A percentile compares a stretch with the other conserved stretches of the same genome.
phyloP scores from a whole-genome alignment of 306 rosid genomes.

The Cucurbita ficifolia region DNA sequence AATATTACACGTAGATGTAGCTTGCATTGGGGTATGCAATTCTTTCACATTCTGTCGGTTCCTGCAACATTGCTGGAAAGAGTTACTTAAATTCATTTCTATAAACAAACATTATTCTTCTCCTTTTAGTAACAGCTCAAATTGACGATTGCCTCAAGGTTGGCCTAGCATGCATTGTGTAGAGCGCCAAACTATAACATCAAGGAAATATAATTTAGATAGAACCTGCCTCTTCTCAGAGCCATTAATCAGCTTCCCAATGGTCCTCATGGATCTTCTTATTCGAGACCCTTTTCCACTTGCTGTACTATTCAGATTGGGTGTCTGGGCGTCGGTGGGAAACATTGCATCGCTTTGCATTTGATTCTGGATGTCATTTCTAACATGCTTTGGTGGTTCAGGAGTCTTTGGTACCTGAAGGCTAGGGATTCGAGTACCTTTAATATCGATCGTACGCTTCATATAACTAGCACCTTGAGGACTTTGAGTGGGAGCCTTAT shows the following conservation, averaged over 20 bases:
- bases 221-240: slow-evolving; percentile 56
- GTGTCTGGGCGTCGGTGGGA: slow-evolving; percentile 28
- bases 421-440: slow-evolving; percentile 29
- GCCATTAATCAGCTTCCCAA: slow-evolving; percentile 80
- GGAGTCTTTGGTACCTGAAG: slow-evolving; percentile 48
- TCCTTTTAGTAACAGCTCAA: not conserved
- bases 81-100: not conserved
- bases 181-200: not conserved
- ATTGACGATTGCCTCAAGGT: not conserved
- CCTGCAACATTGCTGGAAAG: slow-evolving; percentile 23
- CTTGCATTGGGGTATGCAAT: slow-evolving; percentile 36
- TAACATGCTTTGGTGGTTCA: slow-evolving; percentile 22
- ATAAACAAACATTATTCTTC: not conserved
- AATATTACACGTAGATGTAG: slow-evolving; percentile 11
- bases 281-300: slow-evolving; percentile 74
- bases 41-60: slow-evolving; percentile 42
- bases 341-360: slow-evolving; percentile 11
- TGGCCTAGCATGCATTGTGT: not conserved
- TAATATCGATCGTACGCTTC: slow-evolving; percentile 25
- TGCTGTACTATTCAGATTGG: slow-evolving; percentile 25
- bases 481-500: slow-evolving; percentile 44
- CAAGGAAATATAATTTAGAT: not conserved
- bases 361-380: slow-evolving; percentile 21
- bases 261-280: slow-evolving; percentile 71
- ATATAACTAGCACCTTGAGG: slow-evolving; percentile 32